Conservation (phyloP, 2,329 filamentous ascomycete species). For the Didymella sp. region DNA sequence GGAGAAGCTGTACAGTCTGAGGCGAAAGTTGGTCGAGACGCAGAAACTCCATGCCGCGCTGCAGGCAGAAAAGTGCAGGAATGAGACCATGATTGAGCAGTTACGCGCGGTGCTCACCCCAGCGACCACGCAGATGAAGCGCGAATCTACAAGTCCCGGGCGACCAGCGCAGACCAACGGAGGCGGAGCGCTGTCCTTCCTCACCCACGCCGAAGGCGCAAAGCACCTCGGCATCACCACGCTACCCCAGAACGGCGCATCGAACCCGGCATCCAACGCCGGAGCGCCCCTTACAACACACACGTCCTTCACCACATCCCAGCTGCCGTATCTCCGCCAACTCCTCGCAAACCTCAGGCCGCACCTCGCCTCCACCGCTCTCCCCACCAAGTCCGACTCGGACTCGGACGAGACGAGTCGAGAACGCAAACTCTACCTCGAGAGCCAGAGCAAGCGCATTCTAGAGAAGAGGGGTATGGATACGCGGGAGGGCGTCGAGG, state of each 20-base stretch:
- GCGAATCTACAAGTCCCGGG: conserved; percentile 8
- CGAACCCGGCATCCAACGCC: conserved; percentile 18
- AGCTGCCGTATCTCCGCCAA: conserved; percentile 78
- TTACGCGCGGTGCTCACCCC: conserved; percentile 64
- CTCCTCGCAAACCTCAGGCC: conserved; percentile 73
- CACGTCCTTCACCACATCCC: conserved; percentile 78
- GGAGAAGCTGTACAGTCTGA: conserved; percentile 73
- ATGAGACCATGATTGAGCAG: conserved; percentile 72
- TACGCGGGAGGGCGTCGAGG: conserved; percentile 46
- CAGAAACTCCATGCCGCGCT: conserved; percentile 75
- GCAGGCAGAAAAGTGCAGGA: conserved; percentile 72
- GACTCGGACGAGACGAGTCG: conserved; percentile 61
- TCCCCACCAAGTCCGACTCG: conserved; percentile 24
- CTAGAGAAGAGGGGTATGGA: conserved; percentile 77
- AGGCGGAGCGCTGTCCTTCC: conserved; percentile 61
- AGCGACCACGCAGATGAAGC: conserved; percentile 22
- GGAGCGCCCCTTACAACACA: conserved; percentile 67
- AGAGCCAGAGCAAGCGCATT: conserved; percentile 77
- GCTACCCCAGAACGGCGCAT: conserved; percentile 23
- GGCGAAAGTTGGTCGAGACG: conserved; percentile 79
- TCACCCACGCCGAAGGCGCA: conserved; percentile 54
- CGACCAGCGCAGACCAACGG: background rate
- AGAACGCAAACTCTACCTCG: conserved; percentile 82
- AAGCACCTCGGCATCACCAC: background rate
- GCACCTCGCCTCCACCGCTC: conserved; percentile 59